Base-by-base conservation (phyloP, 2,329 filamentous ascomycete genomes). In the Karstenula rhodostoma region DNA sequence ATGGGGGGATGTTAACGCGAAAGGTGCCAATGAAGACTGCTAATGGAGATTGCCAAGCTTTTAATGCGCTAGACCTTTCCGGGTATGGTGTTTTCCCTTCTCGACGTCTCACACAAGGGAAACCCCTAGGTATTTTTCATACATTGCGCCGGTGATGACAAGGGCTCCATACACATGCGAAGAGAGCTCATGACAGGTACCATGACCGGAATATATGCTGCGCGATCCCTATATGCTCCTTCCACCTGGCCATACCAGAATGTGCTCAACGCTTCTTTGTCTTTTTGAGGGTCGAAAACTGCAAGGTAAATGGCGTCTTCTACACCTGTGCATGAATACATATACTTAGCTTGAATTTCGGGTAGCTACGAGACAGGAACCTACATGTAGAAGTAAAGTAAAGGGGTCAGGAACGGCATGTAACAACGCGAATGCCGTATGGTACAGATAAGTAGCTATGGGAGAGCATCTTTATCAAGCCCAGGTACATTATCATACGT, bases 1-100 rank as follows among this genome's bases (percentile, higher is more conserved):
- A 51, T 35, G 48, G 23, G n/a, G n/a, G 48, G 23, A 7, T 54
- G 51, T 42, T 43, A 42, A 17, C 25, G 44, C n/a, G n/a, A n/a
- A n/a, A n/a, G n/a, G n/a, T n/a, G n/a, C n/a, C n/a, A n/a, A n/a
- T n/a, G n/a, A n/a, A n/a, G n/a, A n/a, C 37, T 40, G 37, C 37
- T 6, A n/a, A 40, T 40, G 37, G n/a, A 37, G 37, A 29, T 23
- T 10, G 37, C 37, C 19, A 29, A 22, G 54, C 50, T 17, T 40
- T 27, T n/a, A 19, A 10, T 15, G 32, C 27, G 42, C 46, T 56
- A 49, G 10, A 13, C 44, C 15, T 4, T 10, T 35, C 32, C 25
- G 15, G 17, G 44, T 7, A 37, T 56, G 47, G 54, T 44, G 17
- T 3, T n/a, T 48, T 42, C 54, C 25, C 5, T 23, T 55, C 40